Percentiles rank a stretch among this genome's conserved stretches.
These are phyloP conservation scores for Haberlea rhodopensis DNA, from an alignment of 257 asterid species.

Conservation along the genomic window DNA sequence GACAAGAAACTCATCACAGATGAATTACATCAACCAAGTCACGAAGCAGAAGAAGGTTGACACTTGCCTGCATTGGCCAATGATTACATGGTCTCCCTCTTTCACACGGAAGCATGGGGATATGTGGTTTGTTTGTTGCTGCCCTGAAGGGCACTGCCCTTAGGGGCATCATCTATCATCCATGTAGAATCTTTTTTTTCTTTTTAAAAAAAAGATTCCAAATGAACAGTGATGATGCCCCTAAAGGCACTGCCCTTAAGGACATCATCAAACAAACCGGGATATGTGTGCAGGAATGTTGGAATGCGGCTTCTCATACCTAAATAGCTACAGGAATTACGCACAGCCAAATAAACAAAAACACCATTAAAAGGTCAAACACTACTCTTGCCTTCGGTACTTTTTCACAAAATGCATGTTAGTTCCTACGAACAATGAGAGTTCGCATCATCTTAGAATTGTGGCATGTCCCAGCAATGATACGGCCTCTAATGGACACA, in stretches of 20 bases:
- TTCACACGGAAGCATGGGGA: conserved; percentile 90
- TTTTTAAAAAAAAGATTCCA: too few species aligned
- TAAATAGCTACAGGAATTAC: conserved; percentile 9
- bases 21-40: background rate
- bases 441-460: conserved; percentile 87
- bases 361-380: background rate
- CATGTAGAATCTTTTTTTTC: too few species aligned
- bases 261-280: too few species aligned
- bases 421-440: conserved; percentile 66
- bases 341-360: background rate
- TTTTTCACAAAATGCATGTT: conserved; percentile 77
- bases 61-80: conserved; percentile 84
- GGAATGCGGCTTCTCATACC: conserved; percentile 85
- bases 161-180: too few species aligned
- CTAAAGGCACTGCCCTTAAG: too few species aligned
- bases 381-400: conserved; percentile 50
- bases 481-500: conserved; percentile 86
- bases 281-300: conserved; percentile 80
- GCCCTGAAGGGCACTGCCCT: too few species aligned
- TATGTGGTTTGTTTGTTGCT: too few species aligned
- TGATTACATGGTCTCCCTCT: conserved; percentile 74
- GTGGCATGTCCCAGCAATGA: conserved; percentile 81
- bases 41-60: background rate
- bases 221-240: too few species aligned
- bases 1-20: background rate